Evolutionary conservation across 2,329 filamentous ascomycete genomes (phyloP).

Genomic region (Fusarium nurragi): DNA sequence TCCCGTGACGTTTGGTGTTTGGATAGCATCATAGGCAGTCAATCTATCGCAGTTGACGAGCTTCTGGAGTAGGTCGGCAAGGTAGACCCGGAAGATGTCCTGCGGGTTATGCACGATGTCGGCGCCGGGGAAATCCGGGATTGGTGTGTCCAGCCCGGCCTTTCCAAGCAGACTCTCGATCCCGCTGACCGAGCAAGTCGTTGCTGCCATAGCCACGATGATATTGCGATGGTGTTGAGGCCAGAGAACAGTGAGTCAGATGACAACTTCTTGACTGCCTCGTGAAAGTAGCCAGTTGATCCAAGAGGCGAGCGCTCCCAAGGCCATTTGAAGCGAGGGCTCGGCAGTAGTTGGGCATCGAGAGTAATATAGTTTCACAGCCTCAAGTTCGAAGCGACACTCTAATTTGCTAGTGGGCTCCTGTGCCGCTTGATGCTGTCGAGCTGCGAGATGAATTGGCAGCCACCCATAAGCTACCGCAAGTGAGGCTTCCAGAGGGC

Average conservation of each 20-base stretch:
- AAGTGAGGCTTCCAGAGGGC: background rate
- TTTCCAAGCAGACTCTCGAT: conserved; percentile 35
- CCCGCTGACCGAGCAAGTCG: conserved; percentile 36
- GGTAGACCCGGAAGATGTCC: conserved; percentile 42
- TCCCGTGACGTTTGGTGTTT: conserved; percentile 40
- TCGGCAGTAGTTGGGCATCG: conserved; percentile 1
- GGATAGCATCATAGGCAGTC: conserved; percentile 43
- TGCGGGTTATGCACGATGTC: conserved; percentile 41
- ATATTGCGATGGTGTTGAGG: background rate
- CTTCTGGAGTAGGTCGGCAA: conserved; percentile 36
- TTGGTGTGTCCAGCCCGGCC: conserved; percentile 35
- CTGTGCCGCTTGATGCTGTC: background rate
- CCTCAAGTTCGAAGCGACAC: background rate
- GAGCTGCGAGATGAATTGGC: conserved; percentile 18
- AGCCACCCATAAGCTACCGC: background rate
- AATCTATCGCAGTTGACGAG: conserved; percentile 33
- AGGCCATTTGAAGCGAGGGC: background rate
- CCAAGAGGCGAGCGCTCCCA: background rate
- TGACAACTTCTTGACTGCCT: background rate
- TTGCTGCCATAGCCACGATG: conserved; percentile 38
- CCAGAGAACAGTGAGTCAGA: background rate
- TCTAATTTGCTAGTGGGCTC: conserved; percentile 1
- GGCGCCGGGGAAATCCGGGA: conserved; percentile 35
- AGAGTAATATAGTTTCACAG: background rate
- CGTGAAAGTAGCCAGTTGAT: background rate